These are phyloP conservation scores for Priceomyces medius DNA, from an alignment of 805 yeast species.

Conservation along the genomic window DNA sequence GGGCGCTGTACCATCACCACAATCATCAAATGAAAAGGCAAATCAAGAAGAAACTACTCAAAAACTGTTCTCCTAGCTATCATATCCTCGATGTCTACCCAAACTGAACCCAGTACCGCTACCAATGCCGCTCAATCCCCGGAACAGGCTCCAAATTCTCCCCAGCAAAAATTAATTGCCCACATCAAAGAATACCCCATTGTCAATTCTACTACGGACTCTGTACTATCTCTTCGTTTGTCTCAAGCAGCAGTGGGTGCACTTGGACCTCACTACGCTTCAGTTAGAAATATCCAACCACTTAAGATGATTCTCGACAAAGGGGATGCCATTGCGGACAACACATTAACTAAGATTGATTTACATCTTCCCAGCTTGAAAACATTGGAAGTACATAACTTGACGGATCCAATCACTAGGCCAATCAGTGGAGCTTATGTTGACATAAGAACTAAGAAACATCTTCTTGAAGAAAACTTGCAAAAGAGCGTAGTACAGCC, in stretches of 20 bases:
- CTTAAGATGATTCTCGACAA: conserved; percentile 47
- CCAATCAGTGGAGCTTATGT: conserved; percentile 47
- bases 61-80: neutral
- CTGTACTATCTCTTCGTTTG: conserved; percentile 33
- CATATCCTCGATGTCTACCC: neutral
- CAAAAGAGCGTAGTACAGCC: conserved; percentile 40
- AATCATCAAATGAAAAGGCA: neutral
- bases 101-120: conserved; percentile 1
- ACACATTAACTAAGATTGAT: conserved; percentile 58
- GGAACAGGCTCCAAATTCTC: neutral
- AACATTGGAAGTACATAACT: conserved; percentile 49
- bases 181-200: conserved; percentile 52
- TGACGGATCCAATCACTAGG: conserved; percentile 47
- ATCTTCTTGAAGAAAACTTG: conserved; percentile 8
- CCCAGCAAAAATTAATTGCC: conserved; percentile 11
- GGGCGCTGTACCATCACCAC: neutral
- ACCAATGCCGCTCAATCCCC: neutral
- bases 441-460: conserved; percentile 10
- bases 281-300: conserved; percentile 26
- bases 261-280: conserved; percentile 25
- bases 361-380: conserved; percentile 56
- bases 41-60: neutral
- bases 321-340: conserved; percentile 54
- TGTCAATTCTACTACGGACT: conserved; percentile 39
- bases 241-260: conserved; percentile 31